Evolutionary conservation across 1,139 yeast species (phyloP).

Genomic region (Yamadazyma epiphylla): DNA sequence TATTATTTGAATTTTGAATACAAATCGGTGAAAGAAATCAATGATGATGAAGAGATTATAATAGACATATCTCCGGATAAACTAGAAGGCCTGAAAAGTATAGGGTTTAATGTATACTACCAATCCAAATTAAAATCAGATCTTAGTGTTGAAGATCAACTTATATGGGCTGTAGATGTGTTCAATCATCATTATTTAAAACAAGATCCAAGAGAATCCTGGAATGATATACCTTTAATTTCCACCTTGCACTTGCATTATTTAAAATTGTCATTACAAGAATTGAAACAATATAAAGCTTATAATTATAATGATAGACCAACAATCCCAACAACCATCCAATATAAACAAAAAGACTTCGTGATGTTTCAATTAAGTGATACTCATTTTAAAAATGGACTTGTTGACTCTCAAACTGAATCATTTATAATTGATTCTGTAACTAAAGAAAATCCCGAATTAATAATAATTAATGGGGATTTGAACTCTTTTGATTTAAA

Average conservation of each 20-base stretch:
- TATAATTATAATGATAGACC: neutral
- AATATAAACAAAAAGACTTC: conserved; percentile 12
- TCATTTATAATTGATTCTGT: conserved; percentile 28
- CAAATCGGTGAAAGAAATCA: neutral
- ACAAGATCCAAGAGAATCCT: no score
- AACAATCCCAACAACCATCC: no score
- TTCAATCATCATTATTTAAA: no score
- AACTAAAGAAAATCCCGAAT: conserved; percentile 27
- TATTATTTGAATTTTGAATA: neutral
- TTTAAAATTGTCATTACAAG: no score
- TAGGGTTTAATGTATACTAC: no score
- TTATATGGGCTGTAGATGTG: no score
- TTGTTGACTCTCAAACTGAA: conserved; percentile 16
- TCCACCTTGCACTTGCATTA: no score
- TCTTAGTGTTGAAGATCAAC: no score
- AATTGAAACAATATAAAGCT: no score
- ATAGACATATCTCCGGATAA: neutral
- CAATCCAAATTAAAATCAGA: no score
- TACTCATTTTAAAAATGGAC: conserved; percentile 31
- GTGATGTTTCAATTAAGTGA: conserved; percentile 39
- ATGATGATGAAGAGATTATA: conserved; percentile 1
- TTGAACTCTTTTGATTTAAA: conserved; percentile 13
- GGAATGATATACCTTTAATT: no score
- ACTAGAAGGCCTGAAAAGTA: no score
- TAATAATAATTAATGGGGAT: conserved; percentile 43